Evolutionary conservation across 164 flowering plant genomes (phyloP).

Genomic region (Nymphaea colorata): DNA sequence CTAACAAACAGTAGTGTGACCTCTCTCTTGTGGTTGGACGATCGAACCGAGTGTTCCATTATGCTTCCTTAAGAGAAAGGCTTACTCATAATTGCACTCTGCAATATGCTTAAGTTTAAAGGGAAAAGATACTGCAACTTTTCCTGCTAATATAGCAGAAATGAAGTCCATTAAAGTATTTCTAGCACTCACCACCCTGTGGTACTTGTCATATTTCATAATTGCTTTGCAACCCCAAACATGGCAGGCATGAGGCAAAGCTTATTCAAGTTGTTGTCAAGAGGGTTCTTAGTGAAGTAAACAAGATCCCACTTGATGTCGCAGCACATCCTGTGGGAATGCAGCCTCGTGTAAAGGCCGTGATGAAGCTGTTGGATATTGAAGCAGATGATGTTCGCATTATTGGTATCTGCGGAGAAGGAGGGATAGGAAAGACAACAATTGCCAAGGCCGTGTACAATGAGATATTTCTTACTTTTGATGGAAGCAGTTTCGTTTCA

Average conservation of each 20-base stretch:
- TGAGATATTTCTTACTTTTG: neutral
- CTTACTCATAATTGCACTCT: too few species aligned
- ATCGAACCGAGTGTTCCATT: too few species aligned
- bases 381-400: neutral
- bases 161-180: too few species aligned
- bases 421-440: neutral
- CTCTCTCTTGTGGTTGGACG: too few species aligned
- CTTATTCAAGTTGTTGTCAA: neutral
- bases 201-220: too few species aligned
- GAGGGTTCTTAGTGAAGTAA: neutral
- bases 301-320: neutral
- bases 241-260: slow-evolving; percentile 1
- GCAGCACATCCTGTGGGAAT: neutral
- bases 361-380: neutral
- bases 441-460: slow-evolving; percentile 1
- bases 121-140: too few species aligned
- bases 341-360: neutral
- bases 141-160: too few species aligned
- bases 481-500: neutral
- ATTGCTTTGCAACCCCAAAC: too few species aligned
- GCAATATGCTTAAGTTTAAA: too few species aligned
- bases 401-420: neutral
- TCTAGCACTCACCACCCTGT: too few species aligned
- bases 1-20: too few species aligned
- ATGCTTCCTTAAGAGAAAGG: too few species aligned